Evolutionary conservation across 2,329 filamentous ascomycete species (phyloP), one percentile per base, ranked within the genome.

Genomic region (Aspergillus aculeatinus): DNA sequence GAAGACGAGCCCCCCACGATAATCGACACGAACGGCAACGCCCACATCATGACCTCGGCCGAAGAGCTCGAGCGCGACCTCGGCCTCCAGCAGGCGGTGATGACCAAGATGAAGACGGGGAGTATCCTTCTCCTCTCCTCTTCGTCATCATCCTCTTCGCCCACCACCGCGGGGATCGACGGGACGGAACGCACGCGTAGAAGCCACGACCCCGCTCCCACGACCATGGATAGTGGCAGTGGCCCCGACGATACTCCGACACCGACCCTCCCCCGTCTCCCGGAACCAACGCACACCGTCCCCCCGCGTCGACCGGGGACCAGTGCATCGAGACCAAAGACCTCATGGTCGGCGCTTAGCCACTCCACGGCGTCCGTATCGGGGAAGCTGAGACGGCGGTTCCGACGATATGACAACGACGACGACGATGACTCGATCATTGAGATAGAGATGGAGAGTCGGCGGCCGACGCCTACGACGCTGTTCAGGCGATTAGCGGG

Each of bases 71-170:
- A 67, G 51, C 66, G 68, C 1, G 57, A 63, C 6, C 23, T 62
- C 5, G 58, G 64, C 29, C 55, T 72, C 5, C 67, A 68, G 33
- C 61, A 66, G 11, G 70, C 69, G 2, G 70, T 71, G 10, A 59
- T 65, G 42, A 65, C 68, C 19, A 70, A 67, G 52, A 70, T 71
- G 70, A 58, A 44, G n/a, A 59, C 69, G 1, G 63, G 65, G 5
- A 55, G 48, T 10, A 48, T 57, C 27, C 16, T 44, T 19, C 39
- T 44, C 7, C 14, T 19, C 12, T n/a, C 39, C 14, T 19, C 39
- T 19, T 16, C 33, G 33, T 35, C 33, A 10, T 12, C 27, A 29
- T 10, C 27, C 27, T 29, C 9, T 9, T 29, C 27, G 7, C 27
- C 27, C 7, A 29, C 27, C 27, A 35, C 33, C 33, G 33, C 2